A percentile compares a stretch with the other conserved stretches of the same genome.
Evolutionary conservation across 2,329 filamentous ascomycete species (phyloP).

Genomic region (Macrophomina pseudophaseolina): DNA sequence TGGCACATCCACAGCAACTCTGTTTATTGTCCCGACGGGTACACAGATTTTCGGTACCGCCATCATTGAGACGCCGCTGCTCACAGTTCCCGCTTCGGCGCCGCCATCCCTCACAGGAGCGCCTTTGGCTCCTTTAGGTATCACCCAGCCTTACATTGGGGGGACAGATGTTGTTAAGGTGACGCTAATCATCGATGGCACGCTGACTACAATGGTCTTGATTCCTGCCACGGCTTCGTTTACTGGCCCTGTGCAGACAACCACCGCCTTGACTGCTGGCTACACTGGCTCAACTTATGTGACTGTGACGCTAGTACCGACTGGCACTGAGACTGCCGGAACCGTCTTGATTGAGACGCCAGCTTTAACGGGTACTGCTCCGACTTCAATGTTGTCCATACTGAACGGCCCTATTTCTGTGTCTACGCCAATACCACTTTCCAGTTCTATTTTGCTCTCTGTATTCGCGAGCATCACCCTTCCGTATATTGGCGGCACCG

Average conservation of each 20-base stretch:
- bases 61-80: background rate
- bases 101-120: no score
- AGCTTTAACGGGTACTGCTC: no score
- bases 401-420: no score
- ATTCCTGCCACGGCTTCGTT: background rate
- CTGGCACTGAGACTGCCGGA: background rate
- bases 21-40: background rate
- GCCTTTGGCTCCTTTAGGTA: no score
- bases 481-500: no score
- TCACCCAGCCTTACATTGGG: no score
- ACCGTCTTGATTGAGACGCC: background rate
- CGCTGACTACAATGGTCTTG: background rate
- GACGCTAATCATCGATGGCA: conserved; percentile 14
- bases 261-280: background rate
- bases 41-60: background rate
- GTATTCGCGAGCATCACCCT: no score
- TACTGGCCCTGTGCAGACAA: background rate
- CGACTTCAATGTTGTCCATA: no score
- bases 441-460: no score
- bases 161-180: conserved; percentile 44
- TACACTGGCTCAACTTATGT: background rate
- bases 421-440: no score
- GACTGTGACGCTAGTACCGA: background rate
- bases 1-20: background rate
- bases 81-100: no score